Conservation (phyloP, 2,329 filamentous ascomycete genomes). For the Fonsecaea monophora region DNA sequence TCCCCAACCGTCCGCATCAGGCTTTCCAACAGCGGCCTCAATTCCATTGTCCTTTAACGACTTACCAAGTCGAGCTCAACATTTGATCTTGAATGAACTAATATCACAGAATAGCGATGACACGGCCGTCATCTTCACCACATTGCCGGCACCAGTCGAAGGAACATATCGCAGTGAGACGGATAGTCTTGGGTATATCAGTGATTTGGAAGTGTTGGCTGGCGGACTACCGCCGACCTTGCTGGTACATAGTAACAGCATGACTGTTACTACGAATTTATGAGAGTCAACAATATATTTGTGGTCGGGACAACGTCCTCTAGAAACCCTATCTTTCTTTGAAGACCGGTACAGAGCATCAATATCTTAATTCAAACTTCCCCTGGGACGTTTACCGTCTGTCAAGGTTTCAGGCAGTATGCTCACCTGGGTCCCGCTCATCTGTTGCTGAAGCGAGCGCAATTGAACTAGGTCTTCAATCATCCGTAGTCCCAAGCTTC, state of each 20-base stretch:
- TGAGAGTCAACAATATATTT: slow-evolving; percentile 44
- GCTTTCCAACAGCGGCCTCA: slow-evolving; percentile 65
- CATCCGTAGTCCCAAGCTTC: neutral
- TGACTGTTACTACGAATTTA: slow-evolving; percentile 83
- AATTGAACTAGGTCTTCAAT: neutral
- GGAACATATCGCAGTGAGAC: slow-evolving; percentile 74
- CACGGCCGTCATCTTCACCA: slow-evolving; percentile 82
- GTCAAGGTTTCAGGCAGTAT: neutral
- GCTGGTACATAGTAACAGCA: slow-evolving; percentile 84
- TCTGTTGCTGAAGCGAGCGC: neutral
- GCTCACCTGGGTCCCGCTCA: neutral
- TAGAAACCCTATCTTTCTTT: slow-evolving; percentile 4
- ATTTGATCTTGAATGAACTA: slow-evolving; percentile 84
- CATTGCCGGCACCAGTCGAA: slow-evolving; percentile 78
- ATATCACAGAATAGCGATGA: slow-evolving; percentile 72
- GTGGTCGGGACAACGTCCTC: neutral
- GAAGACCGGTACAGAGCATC: neutral
- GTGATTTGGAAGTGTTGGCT: slow-evolving; percentile 78
- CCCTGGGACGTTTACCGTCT: neutral
- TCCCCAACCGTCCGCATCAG: slow-evolving; percentile 47
- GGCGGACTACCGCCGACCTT: slow-evolving; percentile 76
- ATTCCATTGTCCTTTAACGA: slow-evolving; percentile 84
- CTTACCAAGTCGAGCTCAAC: slow-evolving; percentile 80
- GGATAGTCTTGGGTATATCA: slow-evolving; percentile 75
- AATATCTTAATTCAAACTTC: neutral